Conservation (phyloP, 805 yeast genomes). For the Yarrowia sp. region DNA sequence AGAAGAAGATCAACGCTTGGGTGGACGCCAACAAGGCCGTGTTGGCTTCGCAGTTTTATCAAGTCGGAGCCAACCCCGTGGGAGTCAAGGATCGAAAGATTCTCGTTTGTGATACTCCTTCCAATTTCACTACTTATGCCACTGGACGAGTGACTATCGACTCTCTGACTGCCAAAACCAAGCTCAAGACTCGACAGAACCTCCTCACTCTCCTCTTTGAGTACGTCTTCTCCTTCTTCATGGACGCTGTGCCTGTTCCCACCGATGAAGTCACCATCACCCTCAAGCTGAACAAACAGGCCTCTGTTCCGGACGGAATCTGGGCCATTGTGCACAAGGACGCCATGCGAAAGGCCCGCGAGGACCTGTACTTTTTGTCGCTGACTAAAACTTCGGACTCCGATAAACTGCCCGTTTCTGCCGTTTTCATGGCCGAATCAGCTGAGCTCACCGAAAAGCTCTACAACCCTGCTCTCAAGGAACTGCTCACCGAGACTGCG, state of each 20-base stretch:
- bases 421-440: slow-evolving; percentile 86
- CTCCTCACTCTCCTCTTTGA: slow-evolving; percentile 66
- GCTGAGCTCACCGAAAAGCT: slow-evolving; percentile 73
- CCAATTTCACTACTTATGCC: slow-evolving; percentile 68
- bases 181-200: slow-evolving; percentile 78
- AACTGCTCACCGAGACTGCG: slow-evolving; percentile 47
- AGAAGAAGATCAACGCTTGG: slow-evolving; percentile 52
- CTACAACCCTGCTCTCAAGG: slow-evolving; percentile 48
- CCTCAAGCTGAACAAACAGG: slow-evolving; percentile 56
- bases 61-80: slow-evolving; percentile 53
- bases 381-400: slow-evolving; percentile 78
- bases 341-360: slow-evolving; percentile 74
- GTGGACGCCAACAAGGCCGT: slow-evolving; percentile 51
- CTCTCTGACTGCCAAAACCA: slow-evolving; percentile 57
- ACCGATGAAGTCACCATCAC: slow-evolving; percentile 59
- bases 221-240: slow-evolving; percentile 53
- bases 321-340: slow-evolving; percentile 83
- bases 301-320: slow-evolving; percentile 65
- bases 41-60: slow-evolving; percentile 67
- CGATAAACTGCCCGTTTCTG: slow-evolving; percentile 67
- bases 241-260: slow-evolving; percentile 46
- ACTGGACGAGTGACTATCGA: slow-evolving; percentile 82
- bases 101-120: slow-evolving; percentile 60
- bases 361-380: slow-evolving; percentile 74
- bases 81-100: slow-evolving; percentile 39